Conservation (phyloP, 2,329 filamentous ascomycete genomes). For the Fusarium nelsonii region DNA sequence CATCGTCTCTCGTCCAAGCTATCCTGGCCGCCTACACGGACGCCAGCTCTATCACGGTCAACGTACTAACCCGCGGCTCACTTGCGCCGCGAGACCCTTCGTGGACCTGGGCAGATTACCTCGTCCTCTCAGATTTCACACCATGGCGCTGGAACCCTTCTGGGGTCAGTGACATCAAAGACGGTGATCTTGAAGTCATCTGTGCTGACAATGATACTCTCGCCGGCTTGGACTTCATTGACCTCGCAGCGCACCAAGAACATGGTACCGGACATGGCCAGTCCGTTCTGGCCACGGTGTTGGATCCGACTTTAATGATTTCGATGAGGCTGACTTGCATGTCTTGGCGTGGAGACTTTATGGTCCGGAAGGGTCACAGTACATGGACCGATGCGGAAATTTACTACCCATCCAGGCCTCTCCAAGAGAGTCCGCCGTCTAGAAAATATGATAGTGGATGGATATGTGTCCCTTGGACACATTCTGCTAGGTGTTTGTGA, state of each 20-base stretch:
- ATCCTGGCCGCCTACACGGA: background rate
- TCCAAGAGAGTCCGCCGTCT: background rate
- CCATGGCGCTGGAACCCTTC: background rate
- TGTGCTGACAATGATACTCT: background rate
- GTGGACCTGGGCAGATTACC: background rate
- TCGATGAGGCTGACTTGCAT: background rate
- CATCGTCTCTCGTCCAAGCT: background rate
- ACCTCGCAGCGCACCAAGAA: too few relatives aligned
- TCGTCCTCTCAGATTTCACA: background rate
- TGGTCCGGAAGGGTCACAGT: too few relatives aligned
- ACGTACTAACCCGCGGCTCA: background rate
- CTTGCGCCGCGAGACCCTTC: background rate
- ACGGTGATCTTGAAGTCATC: background rate
- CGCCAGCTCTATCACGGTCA: background rate
- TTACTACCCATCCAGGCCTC: background rate
- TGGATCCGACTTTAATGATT: background rate
- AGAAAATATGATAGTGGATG: too few relatives aligned
- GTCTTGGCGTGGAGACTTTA: background rate
- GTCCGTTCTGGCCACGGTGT: background rate
- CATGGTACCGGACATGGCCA: fast-evolving
- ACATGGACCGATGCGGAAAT: background rate
- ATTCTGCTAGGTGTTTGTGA: too few relatives aligned
- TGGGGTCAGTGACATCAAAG: background rate
- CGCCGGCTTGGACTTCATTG: too few relatives aligned
- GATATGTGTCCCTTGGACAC: too few relatives aligned